phyloP scores from a whole-genome alignment of 306 rosid genomes.

The Leucaena leucocephala region DNA sequence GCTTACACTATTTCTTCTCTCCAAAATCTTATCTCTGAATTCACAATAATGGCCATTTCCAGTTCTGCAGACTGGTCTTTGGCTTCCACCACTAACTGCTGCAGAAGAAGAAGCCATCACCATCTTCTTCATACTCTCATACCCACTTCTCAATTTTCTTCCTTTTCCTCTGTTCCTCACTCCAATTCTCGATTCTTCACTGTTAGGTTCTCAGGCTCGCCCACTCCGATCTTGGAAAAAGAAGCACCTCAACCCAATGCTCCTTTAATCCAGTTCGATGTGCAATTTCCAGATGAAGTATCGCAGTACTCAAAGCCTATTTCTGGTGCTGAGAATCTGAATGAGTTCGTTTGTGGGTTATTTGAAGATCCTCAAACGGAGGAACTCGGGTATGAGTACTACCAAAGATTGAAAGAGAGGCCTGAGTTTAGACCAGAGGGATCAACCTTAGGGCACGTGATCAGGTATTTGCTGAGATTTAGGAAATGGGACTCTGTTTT shows the following conservation, averaged over 20 bases:
- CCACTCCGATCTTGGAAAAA: constrained; percentile 55
- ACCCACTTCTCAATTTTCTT: constrained; percentile 40
- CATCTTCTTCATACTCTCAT: constrained; percentile 28
- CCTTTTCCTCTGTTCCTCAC: constrained; percentile 36
- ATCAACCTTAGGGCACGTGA: constrained; percentile 49
- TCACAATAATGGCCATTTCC: constrained; percentile 52
- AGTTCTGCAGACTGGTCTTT: constrained; percentile 60
- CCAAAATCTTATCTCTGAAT: constrained; percentile 26
- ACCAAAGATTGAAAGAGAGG: constrained; percentile 55
- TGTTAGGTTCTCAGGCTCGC: constrained; percentile 49
- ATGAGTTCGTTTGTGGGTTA: constrained; percentile 54
- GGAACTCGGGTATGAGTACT: constrained; percentile 54
- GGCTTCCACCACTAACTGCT: constrained; percentile 34
- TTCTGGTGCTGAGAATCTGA: constrained; percentile 35
- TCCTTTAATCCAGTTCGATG: constrained; percentile 40
- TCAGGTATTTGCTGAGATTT: constrained; percentile 62
- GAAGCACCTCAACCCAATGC: constrained; percentile 41
- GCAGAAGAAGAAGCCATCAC: constrained; percentile 27
- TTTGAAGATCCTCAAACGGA: constrained; percentile 51
- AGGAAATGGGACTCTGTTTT: constrained; percentile 57
- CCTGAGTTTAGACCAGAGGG: constrained; percentile 58
- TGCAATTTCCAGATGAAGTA: constrained; percentile 19
- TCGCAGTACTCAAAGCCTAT: constrained; percentile 30
- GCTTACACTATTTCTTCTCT: constrained; percentile 14
- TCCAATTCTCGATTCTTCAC: constrained; percentile 37